Percentiles rank a stretch among this genome's conserved stretches.
Conservation (phyloP, 148 eudicot genomes). For the Beta vulgaris region DNA sequence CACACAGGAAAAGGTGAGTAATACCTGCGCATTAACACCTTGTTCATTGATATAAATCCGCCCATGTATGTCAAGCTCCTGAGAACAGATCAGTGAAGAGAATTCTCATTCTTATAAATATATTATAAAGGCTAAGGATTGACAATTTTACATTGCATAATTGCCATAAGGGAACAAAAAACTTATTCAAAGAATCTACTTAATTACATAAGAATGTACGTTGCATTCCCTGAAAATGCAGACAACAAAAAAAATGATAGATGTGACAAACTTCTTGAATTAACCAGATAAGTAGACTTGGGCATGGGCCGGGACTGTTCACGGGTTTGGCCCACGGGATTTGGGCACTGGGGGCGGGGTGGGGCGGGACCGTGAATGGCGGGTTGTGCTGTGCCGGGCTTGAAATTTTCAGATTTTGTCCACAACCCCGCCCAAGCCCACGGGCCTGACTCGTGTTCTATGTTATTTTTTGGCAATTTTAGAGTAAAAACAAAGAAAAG, state of each 20-base stretch:
- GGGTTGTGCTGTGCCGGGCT: too few species aligned
- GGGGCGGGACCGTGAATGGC: too few species aligned
- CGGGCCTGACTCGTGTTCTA: too few species aligned
- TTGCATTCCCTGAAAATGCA: neutral
- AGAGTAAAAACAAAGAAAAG: too few species aligned
- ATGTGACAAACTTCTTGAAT: neutral
- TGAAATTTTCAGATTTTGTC: too few species aligned
- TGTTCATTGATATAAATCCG: conserved; percentile 89
- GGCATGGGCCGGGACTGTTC: too few species aligned
- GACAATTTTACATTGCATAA: neutral
- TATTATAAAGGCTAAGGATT: neutral
- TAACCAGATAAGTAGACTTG: neutral
- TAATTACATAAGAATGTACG: neutral
- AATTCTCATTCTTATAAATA: neutral
- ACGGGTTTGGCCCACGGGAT: too few species aligned
- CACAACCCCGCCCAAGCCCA: too few species aligned
- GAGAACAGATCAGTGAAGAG: conserved; percentile 18
- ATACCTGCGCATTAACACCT: conserved; percentile 95
- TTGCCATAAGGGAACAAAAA: neutral
- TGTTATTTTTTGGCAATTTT: too few species aligned
- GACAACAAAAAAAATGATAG: neutral
- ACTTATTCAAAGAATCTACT: neutral
- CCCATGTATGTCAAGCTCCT: conserved; percentile 86
- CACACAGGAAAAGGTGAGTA: neutral
- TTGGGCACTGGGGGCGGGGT: too few species aligned